These are phyloP conservation scores for Climacium dendroides DNA, from an alignment of 225 moss, liverwort and hornwort species.

Conservation along the genomic window DNA sequence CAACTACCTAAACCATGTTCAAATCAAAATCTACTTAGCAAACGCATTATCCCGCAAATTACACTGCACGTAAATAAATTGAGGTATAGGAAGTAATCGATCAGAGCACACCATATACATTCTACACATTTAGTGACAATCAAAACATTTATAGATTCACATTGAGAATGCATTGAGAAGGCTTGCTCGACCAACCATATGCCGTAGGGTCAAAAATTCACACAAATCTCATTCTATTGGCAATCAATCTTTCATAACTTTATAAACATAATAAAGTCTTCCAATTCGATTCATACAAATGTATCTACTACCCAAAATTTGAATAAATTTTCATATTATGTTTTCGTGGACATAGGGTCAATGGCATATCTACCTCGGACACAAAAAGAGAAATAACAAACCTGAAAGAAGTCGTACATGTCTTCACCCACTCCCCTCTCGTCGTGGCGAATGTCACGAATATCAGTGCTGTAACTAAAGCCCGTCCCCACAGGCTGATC, in stretches of 20 bases:
- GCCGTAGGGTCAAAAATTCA: neutral
- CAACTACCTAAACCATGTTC: neutral
- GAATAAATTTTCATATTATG: neutral
- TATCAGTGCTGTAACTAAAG: constrained; percentile 56
- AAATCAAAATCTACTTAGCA: neutral
- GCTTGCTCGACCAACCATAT: neutral
- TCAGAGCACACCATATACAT: neutral
- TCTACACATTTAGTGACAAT: neutral
- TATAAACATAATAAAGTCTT: neutral
- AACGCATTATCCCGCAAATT: neutral
- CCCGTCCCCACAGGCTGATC: constrained; percentile 64
- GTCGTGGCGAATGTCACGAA: constrained; percentile 48
- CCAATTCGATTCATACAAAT: neutral
- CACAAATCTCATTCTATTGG: neutral
- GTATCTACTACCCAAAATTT: too few relatives aligned
- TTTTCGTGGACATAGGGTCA: neutral
- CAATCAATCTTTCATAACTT: neutral
- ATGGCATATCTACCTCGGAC: neutral
- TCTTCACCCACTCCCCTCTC: constrained; percentile 53
- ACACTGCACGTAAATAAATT: neutral
- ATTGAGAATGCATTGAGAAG: neutral
- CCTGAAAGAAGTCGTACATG: constrained; percentile 69
- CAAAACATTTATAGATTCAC: neutral
- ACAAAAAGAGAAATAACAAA: neutral
- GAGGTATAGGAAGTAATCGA: neutral